Base-by-base conservation (phyloP, 306 rosid genomes). In the Erythrophleum fordii region DNA sequence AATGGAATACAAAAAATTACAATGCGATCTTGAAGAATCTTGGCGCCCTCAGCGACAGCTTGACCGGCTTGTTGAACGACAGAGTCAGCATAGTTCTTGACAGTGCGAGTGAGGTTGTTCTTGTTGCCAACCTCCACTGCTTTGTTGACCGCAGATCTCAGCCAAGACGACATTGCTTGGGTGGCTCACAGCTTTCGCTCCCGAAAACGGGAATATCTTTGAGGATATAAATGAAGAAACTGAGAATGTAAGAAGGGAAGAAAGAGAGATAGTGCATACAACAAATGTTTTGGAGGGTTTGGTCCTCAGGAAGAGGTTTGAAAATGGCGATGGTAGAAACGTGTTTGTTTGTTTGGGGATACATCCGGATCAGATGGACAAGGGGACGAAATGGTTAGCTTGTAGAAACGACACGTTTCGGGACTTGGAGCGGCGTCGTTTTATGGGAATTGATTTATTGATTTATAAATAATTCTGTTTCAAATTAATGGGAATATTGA, bases 51-150 rank as follows among this genome's bases (percentile, higher is more conserved):
- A 0, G 97, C 90, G 1, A 96, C 98, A 69, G 97, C 99, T 53
- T 96, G 99, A 14, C 99, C 98, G 69, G 99, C 99, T 2, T 96
- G 99, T 22, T 96, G 99, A 42, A 96, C 99, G 73, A 96, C 98
- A 72, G 98, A 69, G 76, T 96, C 99, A 69, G 99, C 98, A 60
- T 96, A 96, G 90, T 93, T 96, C 77, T 83, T 96, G 83, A 96
- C 98, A 83, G 93, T 89, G 69, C 97, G 97, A 68, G 98, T 92
- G 90, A 96, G 97, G 82, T 96, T 93, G 87, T 88, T 92, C 53
- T 86, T 96, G 84, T 96, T 93, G 42, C 99, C 97, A 5, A 72
- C 98, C 93, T 93, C 98, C 73, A 92, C 99, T 2, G 98, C 99
- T 81, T 93, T 96, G 91, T 62, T 96, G 81, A 96, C 88, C 18